Evolutionary conservation across 306 rosid genomes (phyloP).

Genomic region (Begonia peltatifolia): DNA sequence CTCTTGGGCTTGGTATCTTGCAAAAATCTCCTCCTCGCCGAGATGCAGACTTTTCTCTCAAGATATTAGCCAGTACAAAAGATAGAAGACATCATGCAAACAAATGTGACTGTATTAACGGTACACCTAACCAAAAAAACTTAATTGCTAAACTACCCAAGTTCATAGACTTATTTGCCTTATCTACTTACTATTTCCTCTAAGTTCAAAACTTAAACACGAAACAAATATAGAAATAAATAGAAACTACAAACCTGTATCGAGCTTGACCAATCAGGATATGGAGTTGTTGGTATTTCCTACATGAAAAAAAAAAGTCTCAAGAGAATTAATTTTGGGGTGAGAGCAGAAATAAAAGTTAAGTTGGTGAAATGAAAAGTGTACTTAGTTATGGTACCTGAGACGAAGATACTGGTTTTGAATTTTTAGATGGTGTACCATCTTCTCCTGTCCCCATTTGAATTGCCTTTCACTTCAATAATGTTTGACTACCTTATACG

Average conservation of each 20-base stretch:
- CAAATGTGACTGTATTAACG: too few relatives aligned
- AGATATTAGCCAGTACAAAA: too few relatives aligned
- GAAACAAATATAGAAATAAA: too few relatives aligned
- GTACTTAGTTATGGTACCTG: conserved; percentile 30
- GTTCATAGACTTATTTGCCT: too few relatives aligned
- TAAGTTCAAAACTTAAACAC: too few relatives aligned
- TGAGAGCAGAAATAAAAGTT: background rate
- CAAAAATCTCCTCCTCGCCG: too few relatives aligned
- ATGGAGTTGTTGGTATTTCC: conserved; percentile 56
- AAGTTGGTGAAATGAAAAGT: background rate
- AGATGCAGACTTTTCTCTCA: too few relatives aligned
- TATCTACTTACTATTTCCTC: too few relatives aligned
- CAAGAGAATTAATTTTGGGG: background rate
- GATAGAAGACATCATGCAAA: too few relatives aligned
- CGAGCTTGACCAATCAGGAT: conserved; percentile 89
- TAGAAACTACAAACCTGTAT: conserved; percentile 48
- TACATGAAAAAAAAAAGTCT: conserved; percentile 13
- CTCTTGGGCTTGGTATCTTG: too few relatives aligned
- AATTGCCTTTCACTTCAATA: conserved; percentile 13
- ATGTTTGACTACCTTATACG: conserved; percentile 5
- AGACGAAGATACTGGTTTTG: conserved; percentile 45
- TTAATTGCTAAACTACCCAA: too few relatives aligned
- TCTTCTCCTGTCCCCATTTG: conserved; percentile 93
- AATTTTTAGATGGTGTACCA: conserved; percentile 55
- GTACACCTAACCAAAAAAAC: too few relatives aligned